These are phyloP conservation scores for Cephaloascus albidus DNA, from an alignment of 805 yeast genomes.

Conservation along the genomic window DNA sequence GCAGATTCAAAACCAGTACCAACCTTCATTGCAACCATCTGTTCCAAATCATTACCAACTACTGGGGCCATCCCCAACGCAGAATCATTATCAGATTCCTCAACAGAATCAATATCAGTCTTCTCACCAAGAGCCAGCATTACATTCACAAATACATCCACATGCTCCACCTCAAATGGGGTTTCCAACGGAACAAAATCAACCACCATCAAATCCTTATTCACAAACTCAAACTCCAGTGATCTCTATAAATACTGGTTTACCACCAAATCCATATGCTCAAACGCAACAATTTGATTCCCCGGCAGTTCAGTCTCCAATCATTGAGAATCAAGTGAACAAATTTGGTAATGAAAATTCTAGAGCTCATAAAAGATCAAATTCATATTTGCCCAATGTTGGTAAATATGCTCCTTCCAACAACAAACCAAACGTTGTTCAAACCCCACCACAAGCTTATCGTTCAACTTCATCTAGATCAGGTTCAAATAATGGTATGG, in stretches of 20 bases:
- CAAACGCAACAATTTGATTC: neutral
- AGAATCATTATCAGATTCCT: conserved; percentile 1
- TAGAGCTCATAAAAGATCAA: neutral
- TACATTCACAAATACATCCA: conserved; percentile 10
- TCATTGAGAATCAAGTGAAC: neutral
- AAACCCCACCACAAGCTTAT: conserved; percentile 1
- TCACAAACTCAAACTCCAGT: conserved; percentile 2
- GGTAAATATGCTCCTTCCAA: neutral
- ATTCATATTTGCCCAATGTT: neutral
- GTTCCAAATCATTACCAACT: no score
- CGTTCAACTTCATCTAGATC: neutral
- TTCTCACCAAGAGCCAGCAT: neutral
- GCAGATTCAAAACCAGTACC: conserved; percentile 1
- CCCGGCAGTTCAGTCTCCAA: neutral
- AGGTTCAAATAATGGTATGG: neutral
- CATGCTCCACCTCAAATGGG: conserved; percentile 19
- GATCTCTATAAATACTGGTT: neutral
- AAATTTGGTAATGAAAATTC: neutral
- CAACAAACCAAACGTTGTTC: neutral
- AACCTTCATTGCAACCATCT: no score
- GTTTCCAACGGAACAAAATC: neutral
- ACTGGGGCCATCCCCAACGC: neutral
- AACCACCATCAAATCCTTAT: conserved; percentile 1
- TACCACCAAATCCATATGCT: neutral
- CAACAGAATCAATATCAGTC: neutral